Base-by-base conservation (phyloP, 805 yeast genomes). In the Teunomyces gatunensis region DNA sequence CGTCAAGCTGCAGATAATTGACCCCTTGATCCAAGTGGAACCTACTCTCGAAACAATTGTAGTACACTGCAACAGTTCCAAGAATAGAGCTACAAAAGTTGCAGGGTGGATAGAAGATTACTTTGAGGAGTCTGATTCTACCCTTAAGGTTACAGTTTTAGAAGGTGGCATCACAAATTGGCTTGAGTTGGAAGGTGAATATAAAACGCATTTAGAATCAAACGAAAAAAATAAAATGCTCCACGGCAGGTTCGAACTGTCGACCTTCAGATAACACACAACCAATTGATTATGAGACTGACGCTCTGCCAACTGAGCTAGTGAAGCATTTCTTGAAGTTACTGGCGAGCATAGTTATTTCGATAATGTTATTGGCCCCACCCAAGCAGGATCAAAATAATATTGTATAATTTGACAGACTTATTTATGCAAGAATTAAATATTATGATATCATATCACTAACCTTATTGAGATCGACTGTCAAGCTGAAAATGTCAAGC, bases 211-310 rank as follows among this genome's bases (percentile, higher is more conserved):
- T 9, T 37, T 37, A 21, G 29, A 20, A 6, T 41, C 15, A 32
- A 25, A 27, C 25, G 41, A 42, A 40, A 48, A 50, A 50, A 50
- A 43, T 42, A 45, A 41, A 47, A 42, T 64, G 68, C 68, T 64
- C 68, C 68, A 61, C 68, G 68, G 68, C 66, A 64, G 68, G 68
- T 58, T 64, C 68, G 68, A 64, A 64, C 68, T 64, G 66, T 64
- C 68, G 68, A 64, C 68, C 68, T 64, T 64, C 68, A 64, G 68
- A 64, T 64, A 36, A 47, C 56, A 47, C 40, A 37, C 55, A 52
- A 45, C 46, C 28, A 21, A 35, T 41, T 42, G 40, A 37, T 45
- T 50, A 50, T 50, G 53, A 50, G 53, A 50, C 53, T 50, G 53
- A 50, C 53, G 53, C 53, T 50, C 53, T 50, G 51, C 53, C 53